Evolutionary conservation across 148 eudicot species (phyloP).

Genomic region (Simmondsia chinensis): DNA sequence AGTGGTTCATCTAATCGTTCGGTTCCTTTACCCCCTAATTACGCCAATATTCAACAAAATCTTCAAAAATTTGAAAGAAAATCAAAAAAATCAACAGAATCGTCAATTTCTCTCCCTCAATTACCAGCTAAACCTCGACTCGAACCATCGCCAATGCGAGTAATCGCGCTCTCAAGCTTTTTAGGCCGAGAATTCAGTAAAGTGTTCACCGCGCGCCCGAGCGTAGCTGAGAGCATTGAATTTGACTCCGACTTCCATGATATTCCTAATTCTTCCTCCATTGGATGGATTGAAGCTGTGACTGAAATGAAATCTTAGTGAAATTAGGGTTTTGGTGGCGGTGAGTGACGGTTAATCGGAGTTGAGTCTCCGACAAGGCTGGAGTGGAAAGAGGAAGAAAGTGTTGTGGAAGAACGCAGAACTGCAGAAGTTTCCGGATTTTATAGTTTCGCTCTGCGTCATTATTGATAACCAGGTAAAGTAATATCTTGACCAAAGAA

Average conservation of each 20-base stretch:
- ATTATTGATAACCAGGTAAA: too few relatives aligned
- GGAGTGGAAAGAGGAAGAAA: too few relatives aligned
- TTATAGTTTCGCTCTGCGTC: too few relatives aligned
- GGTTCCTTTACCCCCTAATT: too few relatives aligned
- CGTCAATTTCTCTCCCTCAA: neutral
- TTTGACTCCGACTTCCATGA: conserved; percentile 16
- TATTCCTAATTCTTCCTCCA: conserved; percentile 24
- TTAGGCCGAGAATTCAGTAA: conserved; percentile 40
- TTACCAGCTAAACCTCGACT: conserved; percentile 16
- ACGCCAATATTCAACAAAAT: too few relatives aligned
- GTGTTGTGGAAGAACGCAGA: too few relatives aligned
- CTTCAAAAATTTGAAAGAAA: neutral
- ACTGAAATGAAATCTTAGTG: neutral
- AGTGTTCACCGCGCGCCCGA: conserved; percentile 59
- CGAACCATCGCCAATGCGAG: conserved; percentile 35
- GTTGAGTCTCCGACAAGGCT: too few relatives aligned
- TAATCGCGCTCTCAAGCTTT: conserved; percentile 53
- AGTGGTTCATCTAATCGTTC: too few relatives aligned
- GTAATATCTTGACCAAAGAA: too few relatives aligned
- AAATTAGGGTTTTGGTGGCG: too few relatives aligned
- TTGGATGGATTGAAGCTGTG: neutral
- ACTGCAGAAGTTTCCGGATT: too few relatives aligned
- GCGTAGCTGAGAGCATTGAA: conserved; percentile 38
- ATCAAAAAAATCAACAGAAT: neutral
- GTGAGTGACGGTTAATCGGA: too few relatives aligned